A percentile compares a stretch with the other conserved stretches of the same genome.
Conservation (phyloP, 1,139 yeast species). For the Nakaseomyces nivariensis region DNA sequence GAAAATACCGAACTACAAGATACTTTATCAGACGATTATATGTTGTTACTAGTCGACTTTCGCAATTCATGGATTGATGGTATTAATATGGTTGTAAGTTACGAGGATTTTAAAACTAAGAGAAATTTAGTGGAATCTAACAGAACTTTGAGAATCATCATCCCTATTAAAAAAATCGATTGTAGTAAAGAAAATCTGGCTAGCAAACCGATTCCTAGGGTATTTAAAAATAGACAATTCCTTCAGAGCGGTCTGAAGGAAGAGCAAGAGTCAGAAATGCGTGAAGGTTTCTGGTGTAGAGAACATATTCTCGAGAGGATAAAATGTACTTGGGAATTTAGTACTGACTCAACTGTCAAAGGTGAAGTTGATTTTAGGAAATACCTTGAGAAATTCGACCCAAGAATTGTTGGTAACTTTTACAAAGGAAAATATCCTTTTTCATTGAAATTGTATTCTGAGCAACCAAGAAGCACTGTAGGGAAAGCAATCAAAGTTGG, state of each 20-base stretch:
- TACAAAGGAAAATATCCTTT: constrained; percentile 17
- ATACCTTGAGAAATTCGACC: constrained; percentile 20
- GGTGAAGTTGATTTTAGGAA: constrained; percentile 24
- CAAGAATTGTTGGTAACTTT: constrained; percentile 16
- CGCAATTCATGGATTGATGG: constrained; percentile 29
- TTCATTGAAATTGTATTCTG: constrained; percentile 11
- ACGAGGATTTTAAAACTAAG: constrained; percentile 20
- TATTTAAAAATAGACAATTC: constrained; percentile 60
- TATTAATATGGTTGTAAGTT: constrained; percentile 13
- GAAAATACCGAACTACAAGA: constrained; percentile 6
- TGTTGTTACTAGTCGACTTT: constrained; percentile 23
- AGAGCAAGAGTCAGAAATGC: constrained; percentile 42
- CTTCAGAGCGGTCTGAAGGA: constrained; percentile 48
- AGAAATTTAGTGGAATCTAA: constrained; percentile 22
- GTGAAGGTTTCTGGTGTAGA: constrained; percentile 73
- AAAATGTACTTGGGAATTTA: constrained; percentile 51
- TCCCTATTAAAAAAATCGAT: constrained; percentile 54
- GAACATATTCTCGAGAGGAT: constrained; percentile 50
- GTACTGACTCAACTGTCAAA: constrained; percentile 9
- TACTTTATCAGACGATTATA: constrained; percentile 14
- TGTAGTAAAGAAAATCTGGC: constrained; percentile 32
- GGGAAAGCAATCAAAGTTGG: constrained; percentile 12
- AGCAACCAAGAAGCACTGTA: constrained; percentile 6
- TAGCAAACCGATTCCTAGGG: constrained; percentile 56
- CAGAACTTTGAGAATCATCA: constrained; percentile 49